These are phyloP conservation scores for Epithemia pelagica DNA, from an alignment of 108 stramenopile genomes.

Conservation along the genomic window DNA sequence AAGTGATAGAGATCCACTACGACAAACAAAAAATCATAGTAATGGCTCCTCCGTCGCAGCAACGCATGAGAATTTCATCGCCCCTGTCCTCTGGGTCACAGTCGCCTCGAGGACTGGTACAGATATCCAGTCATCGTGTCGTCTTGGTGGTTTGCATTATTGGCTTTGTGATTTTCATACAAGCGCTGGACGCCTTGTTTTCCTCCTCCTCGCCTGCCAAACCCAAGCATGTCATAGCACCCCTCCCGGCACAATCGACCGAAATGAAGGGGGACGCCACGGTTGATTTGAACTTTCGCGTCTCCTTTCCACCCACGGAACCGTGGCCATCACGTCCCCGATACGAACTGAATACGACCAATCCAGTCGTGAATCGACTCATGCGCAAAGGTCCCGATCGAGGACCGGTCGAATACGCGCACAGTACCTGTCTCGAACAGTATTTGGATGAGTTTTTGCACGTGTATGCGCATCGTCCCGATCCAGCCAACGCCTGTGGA, in stretches of 20 bases:
- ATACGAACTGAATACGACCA: background rate
- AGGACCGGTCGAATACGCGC: background rate
- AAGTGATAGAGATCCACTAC: too few relatives aligned
- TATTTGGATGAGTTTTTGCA: conserved; percentile 10
- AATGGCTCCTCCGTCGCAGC: too few relatives aligned
- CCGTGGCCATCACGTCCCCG: background rate
- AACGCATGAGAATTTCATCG: background rate
- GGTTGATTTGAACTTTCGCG: too few relatives aligned
- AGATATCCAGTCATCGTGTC: background rate
- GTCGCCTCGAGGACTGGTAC: background rate
- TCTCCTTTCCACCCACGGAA: too few relatives aligned
- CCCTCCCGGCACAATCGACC: too few relatives aligned
- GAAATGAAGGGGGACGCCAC: too few relatives aligned
- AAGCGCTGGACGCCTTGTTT: background rate
- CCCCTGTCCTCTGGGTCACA: background rate
- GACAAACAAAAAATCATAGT: too few relatives aligned
- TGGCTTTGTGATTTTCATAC: background rate
- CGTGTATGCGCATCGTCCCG: conserved; percentile 10
- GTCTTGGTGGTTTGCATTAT: background rate
- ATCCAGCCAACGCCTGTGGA: conserved; percentile 11
- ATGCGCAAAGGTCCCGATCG: background rate
- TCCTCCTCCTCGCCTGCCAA: background rate
- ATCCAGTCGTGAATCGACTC: background rate
- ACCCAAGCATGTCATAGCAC: background rate
- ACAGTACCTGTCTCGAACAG: background rate